Evolutionary conservation across 148 eudicot genomes (phyloP), one percentile per base, ranked within the genome.

Genomic region (Polygonum aviculare): DNA sequence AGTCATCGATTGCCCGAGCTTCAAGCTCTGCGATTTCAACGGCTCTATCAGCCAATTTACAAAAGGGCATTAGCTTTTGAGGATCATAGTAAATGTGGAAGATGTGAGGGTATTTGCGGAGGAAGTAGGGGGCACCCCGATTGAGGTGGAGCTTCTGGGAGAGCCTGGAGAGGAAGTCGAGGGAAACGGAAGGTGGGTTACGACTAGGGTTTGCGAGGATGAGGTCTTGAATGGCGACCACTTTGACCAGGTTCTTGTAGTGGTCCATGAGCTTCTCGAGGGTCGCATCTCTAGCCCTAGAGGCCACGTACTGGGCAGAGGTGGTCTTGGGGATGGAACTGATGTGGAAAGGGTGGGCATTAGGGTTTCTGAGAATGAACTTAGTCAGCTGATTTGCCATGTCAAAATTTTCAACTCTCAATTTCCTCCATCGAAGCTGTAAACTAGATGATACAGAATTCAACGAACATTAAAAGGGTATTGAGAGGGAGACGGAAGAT

Each of bases 191-290:
- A 39, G 91, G 94, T 36, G 97, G 91, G 75, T 78, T 77, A 70
- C 70, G 78, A 71, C 50, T 79, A 31, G 91, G 91, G 84, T 83
- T 85, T 22, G 93, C 81, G 55, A 94, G 87, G 67, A 94, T 90
- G 69, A 94, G 88, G 82, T 94, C 98, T 82, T 92, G 97, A 55
- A 94, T 82, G 21, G 96, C 78, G 73, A 87, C 48, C 4, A 89
- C 91, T 87, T 92, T 92, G 69, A 86, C 81, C 39, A 92, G 87
- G 77, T 86, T 89, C 79, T 95, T 95, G 87, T 95, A 88, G 69
- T 84, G 84, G 75, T 89, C 91, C 98, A 95, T 95, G 71, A 86
- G 80, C 74, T 92, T 95, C 77, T 95, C 98, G 75, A 92, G 87
- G 70, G 94, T 89, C 41, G 97, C 90, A 85, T 95, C 97, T 79